Percentiles rank a stretch among this genome's conserved stretches.
Conservation (phyloP, 1,284 basidiomycete genomes). For the Trametes pubescens region DNA sequence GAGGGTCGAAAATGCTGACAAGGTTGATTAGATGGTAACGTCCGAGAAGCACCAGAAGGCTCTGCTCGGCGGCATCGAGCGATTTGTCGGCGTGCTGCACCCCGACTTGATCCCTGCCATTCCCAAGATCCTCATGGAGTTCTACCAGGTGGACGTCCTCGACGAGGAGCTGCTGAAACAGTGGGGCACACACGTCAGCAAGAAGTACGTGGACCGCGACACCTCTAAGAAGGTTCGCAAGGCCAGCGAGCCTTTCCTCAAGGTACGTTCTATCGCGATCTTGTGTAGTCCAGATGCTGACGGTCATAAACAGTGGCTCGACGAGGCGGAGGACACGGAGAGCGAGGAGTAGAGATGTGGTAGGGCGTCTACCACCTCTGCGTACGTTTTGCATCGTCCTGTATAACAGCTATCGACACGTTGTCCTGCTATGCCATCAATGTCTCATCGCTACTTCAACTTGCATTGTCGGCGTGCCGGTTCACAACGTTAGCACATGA, state of each 20-base stretch:
- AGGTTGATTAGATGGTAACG: slow-evolving; percentile 63
- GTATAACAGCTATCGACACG: not conserved
- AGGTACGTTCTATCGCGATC: slow-evolving; percentile 47
- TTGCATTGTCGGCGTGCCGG: no score
- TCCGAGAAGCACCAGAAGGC: slow-evolving; percentile 97
- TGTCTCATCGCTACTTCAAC: no score
- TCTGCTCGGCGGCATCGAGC: slow-evolving; percentile 90
- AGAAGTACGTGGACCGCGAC: slow-evolving; percentile 98
- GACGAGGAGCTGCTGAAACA: slow-evolving; percentile 92
- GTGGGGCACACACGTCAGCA: slow-evolving; percentile 98
- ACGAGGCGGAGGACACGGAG: slow-evolving; percentile 56
- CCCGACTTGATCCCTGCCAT: slow-evolving; percentile 73
- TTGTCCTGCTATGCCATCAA: no score
- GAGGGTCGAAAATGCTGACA: slow-evolving; percentile 8
- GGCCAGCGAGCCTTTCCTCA: slow-evolving; percentile 95
- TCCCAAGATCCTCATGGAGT: slow-evolving; percentile 94
- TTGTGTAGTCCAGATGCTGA: slow-evolving; percentile 5
- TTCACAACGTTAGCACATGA: no score
- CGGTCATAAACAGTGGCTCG: slow-evolving; percentile 53
- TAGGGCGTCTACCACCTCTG: no score
- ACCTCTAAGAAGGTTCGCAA: slow-evolving; percentile 95
- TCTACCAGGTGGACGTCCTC: slow-evolving; percentile 94
- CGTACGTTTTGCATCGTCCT: not conserved
- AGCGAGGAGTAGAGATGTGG: slow-evolving; percentile 36
- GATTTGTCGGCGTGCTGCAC: slow-evolving; percentile 76